These are phyloP conservation scores for Stylonectria norvegica DNA, from an alignment of 2,329 filamentous ascomycete species.

Conservation along the genomic window DNA sequence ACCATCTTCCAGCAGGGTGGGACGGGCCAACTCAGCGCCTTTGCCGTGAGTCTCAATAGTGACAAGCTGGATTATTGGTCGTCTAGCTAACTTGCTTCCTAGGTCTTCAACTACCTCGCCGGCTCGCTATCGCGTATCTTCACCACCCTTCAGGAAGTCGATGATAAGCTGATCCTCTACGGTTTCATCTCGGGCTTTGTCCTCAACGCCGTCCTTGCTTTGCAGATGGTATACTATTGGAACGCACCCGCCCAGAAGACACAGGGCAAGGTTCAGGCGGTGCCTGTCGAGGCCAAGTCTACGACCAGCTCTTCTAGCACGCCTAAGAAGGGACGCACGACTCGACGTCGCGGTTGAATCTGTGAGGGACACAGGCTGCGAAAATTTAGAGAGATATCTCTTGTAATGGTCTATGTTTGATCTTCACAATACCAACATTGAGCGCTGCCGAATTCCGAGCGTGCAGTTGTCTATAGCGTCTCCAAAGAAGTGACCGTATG, in stretches of 20 bases:
- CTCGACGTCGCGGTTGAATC: conserved; percentile 41
- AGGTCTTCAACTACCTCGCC: conserved; percentile 98
- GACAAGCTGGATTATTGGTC: neutral
- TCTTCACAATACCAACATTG: no score
- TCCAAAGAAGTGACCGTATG: no score
- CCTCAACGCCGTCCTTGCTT: conserved; percentile 82
- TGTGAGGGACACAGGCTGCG: conserved; percentile 14
- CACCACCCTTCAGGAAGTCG: conserved; percentile 94
- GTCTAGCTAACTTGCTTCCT: conserved; percentile 5
- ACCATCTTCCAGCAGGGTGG: conserved; percentile 81
- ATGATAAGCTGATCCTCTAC: conserved; percentile 94
- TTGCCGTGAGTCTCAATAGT: conserved; percentile 65
- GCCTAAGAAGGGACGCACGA: conserved; percentile 42
- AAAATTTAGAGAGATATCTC: conserved; percentile 12
- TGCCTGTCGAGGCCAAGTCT: conserved; percentile 25
- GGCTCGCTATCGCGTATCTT: conserved; percentile 94
- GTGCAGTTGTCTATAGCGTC: no score
- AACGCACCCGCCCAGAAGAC: conserved; percentile 56
- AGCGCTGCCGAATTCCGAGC: no score
- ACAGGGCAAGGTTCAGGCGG: conserved; percentile 38
- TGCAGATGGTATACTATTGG: conserved; percentile 97
- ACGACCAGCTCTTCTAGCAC: conserved; percentile 25
- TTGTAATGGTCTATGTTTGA: conserved; percentile 15
- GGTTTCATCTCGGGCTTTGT: conserved; percentile 87
- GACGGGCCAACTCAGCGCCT: conserved; percentile 93